Evolutionary conservation across 768 basidiomycete genomes (phyloP).

Genomic region (Mrakia frigida): DNA sequence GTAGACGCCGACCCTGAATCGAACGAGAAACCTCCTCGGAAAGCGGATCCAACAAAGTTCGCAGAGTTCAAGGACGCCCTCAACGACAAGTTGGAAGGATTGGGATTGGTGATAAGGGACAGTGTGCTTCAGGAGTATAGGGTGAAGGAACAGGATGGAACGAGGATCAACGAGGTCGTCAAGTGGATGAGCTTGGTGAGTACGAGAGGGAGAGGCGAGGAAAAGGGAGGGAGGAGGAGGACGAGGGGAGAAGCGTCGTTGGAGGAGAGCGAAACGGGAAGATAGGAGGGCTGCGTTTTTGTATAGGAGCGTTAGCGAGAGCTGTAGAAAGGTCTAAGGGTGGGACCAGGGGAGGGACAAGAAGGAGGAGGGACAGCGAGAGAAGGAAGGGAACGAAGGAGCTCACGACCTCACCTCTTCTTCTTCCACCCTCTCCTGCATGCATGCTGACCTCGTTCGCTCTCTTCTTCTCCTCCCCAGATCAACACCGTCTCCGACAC

Average conservation of each 20-base stretch:
- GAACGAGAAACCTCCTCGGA: neutral
- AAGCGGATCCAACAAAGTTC: neutral
- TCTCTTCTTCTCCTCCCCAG: constrained; percentile 45
- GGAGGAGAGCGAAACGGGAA: neutral
- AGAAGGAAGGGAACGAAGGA: neutral
- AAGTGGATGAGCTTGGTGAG: no score
- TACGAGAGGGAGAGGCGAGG: no score
- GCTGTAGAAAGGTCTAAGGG: no score
- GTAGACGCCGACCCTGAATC: constrained; percentile 2
- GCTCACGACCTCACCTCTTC: constrained; percentile 7
- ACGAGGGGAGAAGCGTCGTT: no score
- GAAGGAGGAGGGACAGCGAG: no score
- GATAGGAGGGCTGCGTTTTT: no score
- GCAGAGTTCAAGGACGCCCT: constrained; percentile 42
- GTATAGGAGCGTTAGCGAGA: no score
- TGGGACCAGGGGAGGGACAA: no score
- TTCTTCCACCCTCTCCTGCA: neutral
- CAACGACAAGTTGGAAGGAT: constrained; percentile 59
- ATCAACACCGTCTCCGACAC: constrained; percentile 76
- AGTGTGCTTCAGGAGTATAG: neutral
- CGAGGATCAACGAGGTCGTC: no score
- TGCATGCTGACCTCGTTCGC: neutral
- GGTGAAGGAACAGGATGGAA: no score
- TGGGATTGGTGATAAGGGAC: constrained; percentile 66
- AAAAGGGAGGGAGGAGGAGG: no score